Evolutionary conservation across 2,329 filamentous ascomycete genomes (phyloP), one percentile per base, ranked within the genome.

Genomic region (Curvularia hawaiiensis): DNA sequence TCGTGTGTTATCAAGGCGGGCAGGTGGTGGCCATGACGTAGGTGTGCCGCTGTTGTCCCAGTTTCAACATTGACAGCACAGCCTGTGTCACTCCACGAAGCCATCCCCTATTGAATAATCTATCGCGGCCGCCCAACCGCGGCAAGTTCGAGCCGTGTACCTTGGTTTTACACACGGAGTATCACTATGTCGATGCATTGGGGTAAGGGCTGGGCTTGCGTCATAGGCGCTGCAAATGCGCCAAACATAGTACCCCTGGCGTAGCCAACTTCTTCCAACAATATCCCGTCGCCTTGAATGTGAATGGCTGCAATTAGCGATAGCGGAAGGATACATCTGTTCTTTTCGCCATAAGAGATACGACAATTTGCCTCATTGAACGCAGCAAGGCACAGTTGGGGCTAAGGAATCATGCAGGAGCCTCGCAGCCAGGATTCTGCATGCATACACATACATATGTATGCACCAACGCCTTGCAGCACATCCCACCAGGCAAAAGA

Each of bases 11-110:
- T 59, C 58, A 60, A 59, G 60, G 51, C 51, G 55, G 50, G 56
- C 52, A 50, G 52, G 50, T 41, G 45, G 26, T 28, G 30, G 10
- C 30, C 9, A 62, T 67, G 64, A 68, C 64, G 66, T 67, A 66
- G 49, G 55, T 35, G 33, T 59, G 38, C 52, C 50, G 58, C 56
- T 47, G 52, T 59, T 56, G 58, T 58, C 49, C 58, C 48, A 47
- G 53, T 59, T 60, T 44, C 43, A 53, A 45, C 35, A 39, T 47
- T 10, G 18, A 46, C 49, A 47, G 58, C 58, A 55, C 59, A 47
- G 26, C 35, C 50, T 50, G 49, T 54, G 44, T 56, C 52, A 22
- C 56, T 24, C 56, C 54, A 49, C 50, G 58, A 38, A 24, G 56
- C 54, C 31, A 62, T 51, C 30, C 50, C 58, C 51, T 50, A 59